phyloP scores from a whole-genome alignment of 805 yeast species.

The Candida silvicultrix region DNA sequence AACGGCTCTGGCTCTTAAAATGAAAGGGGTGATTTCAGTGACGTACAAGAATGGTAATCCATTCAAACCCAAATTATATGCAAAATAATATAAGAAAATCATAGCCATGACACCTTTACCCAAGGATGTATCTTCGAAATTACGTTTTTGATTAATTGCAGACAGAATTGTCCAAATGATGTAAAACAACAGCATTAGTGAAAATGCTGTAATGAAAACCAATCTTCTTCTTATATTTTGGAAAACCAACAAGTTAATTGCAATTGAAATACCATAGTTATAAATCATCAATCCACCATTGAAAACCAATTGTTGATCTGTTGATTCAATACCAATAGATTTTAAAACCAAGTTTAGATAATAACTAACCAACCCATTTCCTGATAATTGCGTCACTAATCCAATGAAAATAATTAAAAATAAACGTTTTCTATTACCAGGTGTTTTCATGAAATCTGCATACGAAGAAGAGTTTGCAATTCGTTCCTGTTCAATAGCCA shows the following conservation, averaged over 20 bases:
- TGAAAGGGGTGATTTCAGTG: slow-evolving; percentile 34
- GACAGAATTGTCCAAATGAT: slow-evolving; percentile 40
- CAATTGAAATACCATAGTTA: slow-evolving; percentile 31
- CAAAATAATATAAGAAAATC: slow-evolving; percentile 40
- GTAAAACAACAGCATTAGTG: slow-evolving; percentile 31
- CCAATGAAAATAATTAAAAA: slow-evolving; percentile 28
- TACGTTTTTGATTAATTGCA: slow-evolving; percentile 36
- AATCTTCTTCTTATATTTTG: slow-evolving; percentile 30
- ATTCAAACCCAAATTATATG: slow-evolving; percentile 36
- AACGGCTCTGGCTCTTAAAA: slow-evolving; percentile 26
- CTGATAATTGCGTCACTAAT: slow-evolving; percentile 38
- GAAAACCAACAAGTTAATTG: slow-evolving; percentile 25
- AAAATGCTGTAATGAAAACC: slow-evolving; percentile 28
- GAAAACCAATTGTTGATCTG: slow-evolving; percentile 37
- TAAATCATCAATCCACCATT: slow-evolving; percentile 46
- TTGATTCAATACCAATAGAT: slow-evolving; percentile 47
- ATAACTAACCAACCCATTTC: slow-evolving; percentile 47
- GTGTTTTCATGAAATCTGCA: slow-evolving; percentile 31
- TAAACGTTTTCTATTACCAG: slow-evolving; percentile 36
- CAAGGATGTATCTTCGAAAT: slow-evolving; percentile 32
- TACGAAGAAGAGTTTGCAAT: slow-evolving; percentile 27
- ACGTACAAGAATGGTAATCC: slow-evolving; percentile 41
- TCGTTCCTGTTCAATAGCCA: slow-evolving; percentile 35
- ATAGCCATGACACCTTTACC: slow-evolving; percentile 44
- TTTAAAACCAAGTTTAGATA: slow-evolving; percentile 42